Conservation (phyloP, 495 filamentous ascomycete genomes). For the Aspergillus cristatus region DNA sequence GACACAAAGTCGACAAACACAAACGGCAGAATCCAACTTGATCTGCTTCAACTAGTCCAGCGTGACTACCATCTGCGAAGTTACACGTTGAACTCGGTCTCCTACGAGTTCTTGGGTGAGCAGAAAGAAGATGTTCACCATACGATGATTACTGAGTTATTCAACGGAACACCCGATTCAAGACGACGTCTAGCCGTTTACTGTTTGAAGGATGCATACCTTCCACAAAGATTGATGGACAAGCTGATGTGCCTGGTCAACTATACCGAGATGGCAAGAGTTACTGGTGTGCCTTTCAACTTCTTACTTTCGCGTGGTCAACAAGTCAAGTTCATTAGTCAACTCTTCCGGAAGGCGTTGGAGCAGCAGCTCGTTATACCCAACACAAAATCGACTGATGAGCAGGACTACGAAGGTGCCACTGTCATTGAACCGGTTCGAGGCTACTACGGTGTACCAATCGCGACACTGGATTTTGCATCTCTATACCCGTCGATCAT, state of each 20-base stretch:
- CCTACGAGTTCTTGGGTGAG: slow-evolving; percentile 90
- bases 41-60: slow-evolving; percentile 87
- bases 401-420: slow-evolving; percentile 89
- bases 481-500: slow-evolving; percentile 98
- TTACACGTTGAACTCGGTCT: slow-evolving; percentile 96
- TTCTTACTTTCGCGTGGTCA: slow-evolving; percentile 87
- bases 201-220: slow-evolving; percentile 94
- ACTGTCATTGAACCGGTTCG: slow-evolving; percentile 94
- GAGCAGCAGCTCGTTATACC: slow-evolving; percentile 92
- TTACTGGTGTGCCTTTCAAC: slow-evolving; percentile 97
- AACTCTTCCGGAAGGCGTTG: slow-evolving; percentile 88
- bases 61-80: slow-evolving; percentile 90
- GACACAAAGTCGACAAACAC: slow-evolving; percentile 92
- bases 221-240: slow-evolving; percentile 91
- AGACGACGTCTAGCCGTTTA: slow-evolving; percentile 86
- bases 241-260: slow-evolving; percentile 97
- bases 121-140: slow-evolving; percentile 99
- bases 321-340: slow-evolving; percentile 95
- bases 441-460: slow-evolving; percentile 87
- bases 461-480: slow-evolving; percentile 97
- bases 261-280: slow-evolving; percentile 99
- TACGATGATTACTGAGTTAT: slow-evolving; percentile 97
- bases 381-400: slow-evolving; percentile 58
- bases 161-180: slow-evolving; percentile 89
- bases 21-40: slow-evolving; percentile 85